A percentile compares a stretch with the other conserved stretches of the same genome.
Conservation (phyloP, 768 basidiomycete species). For the Mycena capillaripes region DNA sequence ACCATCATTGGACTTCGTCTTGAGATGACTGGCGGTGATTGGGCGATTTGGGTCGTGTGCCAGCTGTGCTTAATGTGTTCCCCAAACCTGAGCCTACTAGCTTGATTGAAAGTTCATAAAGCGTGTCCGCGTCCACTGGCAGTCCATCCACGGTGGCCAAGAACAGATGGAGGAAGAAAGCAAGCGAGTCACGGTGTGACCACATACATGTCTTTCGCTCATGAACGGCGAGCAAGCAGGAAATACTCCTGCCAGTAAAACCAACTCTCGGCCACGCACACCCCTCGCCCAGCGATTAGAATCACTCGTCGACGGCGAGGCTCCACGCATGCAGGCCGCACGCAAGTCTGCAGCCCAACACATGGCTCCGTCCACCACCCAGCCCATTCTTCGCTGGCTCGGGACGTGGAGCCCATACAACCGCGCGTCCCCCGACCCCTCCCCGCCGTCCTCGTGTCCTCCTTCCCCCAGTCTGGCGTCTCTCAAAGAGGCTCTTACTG, state of each 20-base stretch:
- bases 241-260: slow-evolving; percentile 19
- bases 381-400: slow-evolving; percentile 63
- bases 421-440: slow-evolving; percentile 42
- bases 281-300: slow-evolving; percentile 41
- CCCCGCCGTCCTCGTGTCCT: slow-evolving; percentile 52
- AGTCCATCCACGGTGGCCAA: no score
- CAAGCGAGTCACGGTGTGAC: background rate
- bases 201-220: background rate
- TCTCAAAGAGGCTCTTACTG: slow-evolving; percentile 61
- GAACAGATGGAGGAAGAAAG: background rate
- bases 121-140: no score
- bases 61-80: no score
- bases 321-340: slow-evolving; percentile 19
- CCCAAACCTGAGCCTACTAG: no score
- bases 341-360: slow-evolving; percentile 10
- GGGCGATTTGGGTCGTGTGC: no score
- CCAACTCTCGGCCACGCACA: slow-evolving; percentile 36
- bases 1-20: no score
- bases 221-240: background rate
- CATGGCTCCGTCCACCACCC: slow-evolving; percentile 32
- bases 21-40: no score
- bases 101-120: no score
- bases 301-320: slow-evolving; percentile 32
- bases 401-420: slow-evolving; percentile 45
- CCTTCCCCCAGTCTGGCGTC: slow-evolving; percentile 56